These are phyloP conservation scores for Leccinum barrowsii DNA, from an alignment of 768 basidiomycete species.

Conservation along the genomic window DNA sequence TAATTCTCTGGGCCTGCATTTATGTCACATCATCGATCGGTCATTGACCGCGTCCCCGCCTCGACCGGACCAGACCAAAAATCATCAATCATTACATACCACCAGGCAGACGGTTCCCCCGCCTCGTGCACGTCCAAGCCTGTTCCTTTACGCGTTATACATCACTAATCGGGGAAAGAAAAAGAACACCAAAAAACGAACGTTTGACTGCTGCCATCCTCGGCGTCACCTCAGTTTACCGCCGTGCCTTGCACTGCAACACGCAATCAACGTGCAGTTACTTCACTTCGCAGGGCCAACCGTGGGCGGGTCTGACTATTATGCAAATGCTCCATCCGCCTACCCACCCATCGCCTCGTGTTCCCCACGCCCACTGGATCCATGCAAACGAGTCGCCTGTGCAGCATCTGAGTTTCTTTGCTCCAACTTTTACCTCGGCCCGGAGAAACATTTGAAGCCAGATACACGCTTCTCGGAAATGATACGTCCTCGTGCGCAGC, in stretches of 20 bases:
- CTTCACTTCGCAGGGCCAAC: neutral
- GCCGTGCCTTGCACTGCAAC: neutral
- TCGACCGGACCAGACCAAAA: neutral
- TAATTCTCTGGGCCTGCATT: neutral
- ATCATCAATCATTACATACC: neutral
- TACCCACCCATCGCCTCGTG: conserved; percentile 19
- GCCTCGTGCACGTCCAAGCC: neutral
- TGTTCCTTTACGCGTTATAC: neutral
- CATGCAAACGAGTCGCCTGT: conserved; percentile 5
- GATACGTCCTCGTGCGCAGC: neutral
- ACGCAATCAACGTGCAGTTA: neutral
- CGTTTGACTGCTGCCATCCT: neutral
- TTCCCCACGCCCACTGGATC: conserved; percentile 9
- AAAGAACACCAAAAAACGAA: neutral
- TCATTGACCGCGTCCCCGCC: neutral
- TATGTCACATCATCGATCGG: neutral
- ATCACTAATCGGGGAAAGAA: neutral
- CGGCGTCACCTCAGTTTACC: neutral
- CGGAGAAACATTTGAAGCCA: neutral
- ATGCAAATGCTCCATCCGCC: neutral
- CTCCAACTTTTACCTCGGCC: conserved; percentile 13
- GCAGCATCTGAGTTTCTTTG: conserved; percentile 5
- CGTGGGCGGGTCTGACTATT: neutral
- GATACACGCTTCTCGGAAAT: neutral
- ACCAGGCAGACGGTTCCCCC: neutral